phyloP scores from a whole-genome alignment of 768 basidiomycete genomes.

The button mushroom (Agaricus bisporus) region DNA sequence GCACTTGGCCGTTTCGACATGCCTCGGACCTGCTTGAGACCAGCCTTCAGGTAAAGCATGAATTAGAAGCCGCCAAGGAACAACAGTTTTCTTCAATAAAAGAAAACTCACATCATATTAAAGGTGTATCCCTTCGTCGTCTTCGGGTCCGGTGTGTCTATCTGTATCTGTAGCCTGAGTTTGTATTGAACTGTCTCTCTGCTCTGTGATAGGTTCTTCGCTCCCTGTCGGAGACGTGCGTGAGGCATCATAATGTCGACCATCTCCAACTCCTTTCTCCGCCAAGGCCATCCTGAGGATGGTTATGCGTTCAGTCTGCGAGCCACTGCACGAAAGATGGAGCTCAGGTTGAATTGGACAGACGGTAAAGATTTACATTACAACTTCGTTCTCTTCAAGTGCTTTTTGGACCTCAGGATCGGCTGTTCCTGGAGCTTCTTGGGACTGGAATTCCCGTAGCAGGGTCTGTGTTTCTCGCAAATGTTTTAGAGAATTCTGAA shows the following conservation, averaged over 20 bases:
- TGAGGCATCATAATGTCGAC: conserved; percentile 41
- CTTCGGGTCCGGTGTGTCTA: not conserved
- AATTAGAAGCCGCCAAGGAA: not conserved
- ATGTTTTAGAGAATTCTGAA: conserved; percentile 64
- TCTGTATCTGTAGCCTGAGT: not conserved
- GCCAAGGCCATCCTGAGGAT: conserved; percentile 62
- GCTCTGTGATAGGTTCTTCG: not conserved
- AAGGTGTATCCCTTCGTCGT: conserved; percentile 4
- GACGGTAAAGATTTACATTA: conserved; percentile 46
- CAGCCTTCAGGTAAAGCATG: too few species aligned
- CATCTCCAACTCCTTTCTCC: conserved; percentile 48
- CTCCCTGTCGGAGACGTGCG: not conserved
- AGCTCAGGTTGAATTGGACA: conserved; percentile 1
- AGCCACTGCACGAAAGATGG: conserved; percentile 40
- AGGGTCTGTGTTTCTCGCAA: conserved; percentile 56
- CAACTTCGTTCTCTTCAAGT: conserved; percentile 62
- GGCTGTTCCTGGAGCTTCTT: conserved; percentile 18
- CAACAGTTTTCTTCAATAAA: not conserved
- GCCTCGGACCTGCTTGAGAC: too few species aligned
- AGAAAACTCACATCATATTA: not conserved
- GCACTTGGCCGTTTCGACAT: too few species aligned
- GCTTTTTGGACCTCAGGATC: conserved; percentile 59
- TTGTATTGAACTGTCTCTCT: not conserved
- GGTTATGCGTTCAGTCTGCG: conserved; percentile 70
- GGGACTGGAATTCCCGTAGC: conserved; percentile 39